phyloP scores from a whole-genome alignment of 805 yeast species.

The Ogataea pini region DNA sequence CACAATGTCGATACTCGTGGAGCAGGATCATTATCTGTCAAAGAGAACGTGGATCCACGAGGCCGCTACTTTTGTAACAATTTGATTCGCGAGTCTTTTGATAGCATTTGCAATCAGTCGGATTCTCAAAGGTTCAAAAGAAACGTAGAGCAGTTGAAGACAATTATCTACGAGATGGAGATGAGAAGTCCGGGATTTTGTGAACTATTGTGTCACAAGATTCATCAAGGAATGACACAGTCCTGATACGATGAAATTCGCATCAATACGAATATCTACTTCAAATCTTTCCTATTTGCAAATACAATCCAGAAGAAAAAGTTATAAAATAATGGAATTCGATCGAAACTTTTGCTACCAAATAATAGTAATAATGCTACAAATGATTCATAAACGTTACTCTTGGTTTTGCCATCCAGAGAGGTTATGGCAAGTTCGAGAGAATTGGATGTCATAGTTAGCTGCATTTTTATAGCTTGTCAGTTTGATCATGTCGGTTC shows the following conservation, averaged over 20 bases:
- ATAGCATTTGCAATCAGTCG: slow-evolving; percentile 16
- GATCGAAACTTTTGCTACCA: neutral
- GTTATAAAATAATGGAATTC: neutral
- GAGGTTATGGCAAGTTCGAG: no score
- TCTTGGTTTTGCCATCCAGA: no score
- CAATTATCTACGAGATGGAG: slow-evolving; percentile 20
- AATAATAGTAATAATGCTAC: no score
- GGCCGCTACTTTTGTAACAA: slow-evolving; percentile 19
- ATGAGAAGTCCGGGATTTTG: slow-evolving; percentile 22
- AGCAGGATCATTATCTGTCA: slow-evolving; percentile 7
- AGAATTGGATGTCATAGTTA: no score
- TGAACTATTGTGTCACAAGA: slow-evolving; percentile 19
- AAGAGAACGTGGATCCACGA: slow-evolving; percentile 20
- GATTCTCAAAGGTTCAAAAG: slow-evolving; percentile 18
- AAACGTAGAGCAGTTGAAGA: slow-evolving; percentile 19
- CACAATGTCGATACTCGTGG: slow-evolving; percentile 1
- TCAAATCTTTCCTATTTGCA: neutral
- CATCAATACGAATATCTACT: neutral
- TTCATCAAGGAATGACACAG: slow-evolving; percentile 18
- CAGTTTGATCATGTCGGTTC: no score
- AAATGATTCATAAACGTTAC: no score
- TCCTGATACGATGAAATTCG: neutral
- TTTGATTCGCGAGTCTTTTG: slow-evolving; percentile 18
- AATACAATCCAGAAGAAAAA: neutral
- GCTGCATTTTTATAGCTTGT: no score